phyloP scores from a whole-genome alignment of 2,329 filamentous ascomycete species.

The Alternaria angustiovoidea region DNA sequence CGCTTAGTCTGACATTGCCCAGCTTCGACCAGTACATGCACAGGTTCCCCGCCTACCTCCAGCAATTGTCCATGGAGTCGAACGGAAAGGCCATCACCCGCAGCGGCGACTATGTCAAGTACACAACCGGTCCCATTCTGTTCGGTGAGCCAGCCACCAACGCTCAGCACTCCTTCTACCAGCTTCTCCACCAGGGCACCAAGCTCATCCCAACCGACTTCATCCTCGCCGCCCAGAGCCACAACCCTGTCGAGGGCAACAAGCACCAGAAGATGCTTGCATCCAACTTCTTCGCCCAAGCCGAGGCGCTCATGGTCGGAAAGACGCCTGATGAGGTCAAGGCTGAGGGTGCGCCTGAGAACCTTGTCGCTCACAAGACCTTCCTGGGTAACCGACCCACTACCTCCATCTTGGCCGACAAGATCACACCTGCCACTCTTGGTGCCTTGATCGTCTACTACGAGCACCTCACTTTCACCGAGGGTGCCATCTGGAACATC shows the following conservation, averaged over 20 bases:
- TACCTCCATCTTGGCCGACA: constrained; percentile 89
- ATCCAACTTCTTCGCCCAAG: constrained; percentile 90
- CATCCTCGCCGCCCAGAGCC: constrained; percentile 93
- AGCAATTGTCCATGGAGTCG: constrained; percentile 99
- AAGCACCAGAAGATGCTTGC: constrained; percentile 97
- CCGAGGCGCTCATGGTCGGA: constrained; percentile 89
- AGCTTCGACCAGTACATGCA: constrained; percentile 99
- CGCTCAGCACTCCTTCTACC: constrained; percentile 99
- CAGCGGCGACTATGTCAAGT: constrained; percentile 87
- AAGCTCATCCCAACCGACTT: constrained; percentile 99
- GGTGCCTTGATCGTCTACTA: constrained; percentile 98
- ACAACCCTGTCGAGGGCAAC: constrained; percentile 93
- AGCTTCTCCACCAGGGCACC: constrained; percentile 97
- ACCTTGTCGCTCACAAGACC: constrained; percentile 96
- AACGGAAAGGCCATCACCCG: constrained; percentile 98
- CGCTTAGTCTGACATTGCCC: constrained; percentile 16
- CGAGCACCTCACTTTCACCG: constrained; percentile 97
- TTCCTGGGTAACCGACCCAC: constrained; percentile 98
- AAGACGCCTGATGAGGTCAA: constrained; percentile 84
- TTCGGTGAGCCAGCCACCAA: constrained; percentile 99
- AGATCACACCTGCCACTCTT: constrained; percentile 92
- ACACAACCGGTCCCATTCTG: constrained; percentile 93
- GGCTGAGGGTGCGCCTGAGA: constrained; percentile 74
- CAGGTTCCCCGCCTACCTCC: constrained; percentile 98
- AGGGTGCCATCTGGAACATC: constrained; percentile 98